A percentile compares a stretch with the other conserved stretches of the same genome.
Conservation (phyloP, 2,329 filamentous ascomycete genomes). For the Pyrenophora seminiperda region DNA sequence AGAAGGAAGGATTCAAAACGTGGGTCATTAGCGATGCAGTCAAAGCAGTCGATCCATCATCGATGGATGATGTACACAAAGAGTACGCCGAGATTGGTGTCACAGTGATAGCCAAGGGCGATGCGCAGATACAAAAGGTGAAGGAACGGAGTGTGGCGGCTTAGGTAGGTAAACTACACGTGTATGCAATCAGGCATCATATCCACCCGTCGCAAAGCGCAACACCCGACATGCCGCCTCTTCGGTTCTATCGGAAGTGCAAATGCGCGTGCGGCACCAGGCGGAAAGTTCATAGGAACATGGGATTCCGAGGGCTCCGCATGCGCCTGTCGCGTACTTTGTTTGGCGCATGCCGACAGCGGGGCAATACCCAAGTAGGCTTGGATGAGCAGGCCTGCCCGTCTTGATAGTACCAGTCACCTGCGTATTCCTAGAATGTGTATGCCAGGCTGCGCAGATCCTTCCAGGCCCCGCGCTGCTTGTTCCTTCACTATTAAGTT, state of each 20-base stretch:
- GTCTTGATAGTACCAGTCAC: constrained; percentile 10
- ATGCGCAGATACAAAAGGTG: constrained; percentile 62
- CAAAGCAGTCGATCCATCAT: constrained; percentile 67
- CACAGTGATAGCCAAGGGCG: constrained; percentile 62
- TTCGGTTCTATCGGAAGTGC: constrained; percentile 5
- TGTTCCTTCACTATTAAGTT: neutral
- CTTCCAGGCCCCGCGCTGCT: neutral
- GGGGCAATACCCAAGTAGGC: constrained; percentile 9
- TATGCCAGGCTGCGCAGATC: constrained; percentile 2
- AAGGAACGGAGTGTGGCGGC: constrained; percentile 21
- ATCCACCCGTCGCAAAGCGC: no score
- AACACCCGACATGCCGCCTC: neutral
- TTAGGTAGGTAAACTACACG: constrained; percentile 1
- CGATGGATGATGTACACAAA: constrained; percentile 62
- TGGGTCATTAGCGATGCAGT: constrained; percentile 81
- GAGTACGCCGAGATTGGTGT: constrained; percentile 67
- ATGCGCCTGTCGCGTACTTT: constrained; percentile 11
- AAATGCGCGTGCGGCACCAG: neutral
- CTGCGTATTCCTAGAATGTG: constrained; percentile 6
- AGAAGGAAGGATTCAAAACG: constrained; percentile 74
- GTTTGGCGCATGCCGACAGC: constrained; percentile 12
- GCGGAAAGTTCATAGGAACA: neutral
- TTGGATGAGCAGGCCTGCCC: constrained; percentile 7
- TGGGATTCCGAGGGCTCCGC: constrained; percentile 16
- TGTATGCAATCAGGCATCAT: no score